These are phyloP conservation scores for Batrachochytrium dendrobatidis DNA, from an alignment of 371 early-diverging fungal genomes.

Conservation along the genomic window DNA sequence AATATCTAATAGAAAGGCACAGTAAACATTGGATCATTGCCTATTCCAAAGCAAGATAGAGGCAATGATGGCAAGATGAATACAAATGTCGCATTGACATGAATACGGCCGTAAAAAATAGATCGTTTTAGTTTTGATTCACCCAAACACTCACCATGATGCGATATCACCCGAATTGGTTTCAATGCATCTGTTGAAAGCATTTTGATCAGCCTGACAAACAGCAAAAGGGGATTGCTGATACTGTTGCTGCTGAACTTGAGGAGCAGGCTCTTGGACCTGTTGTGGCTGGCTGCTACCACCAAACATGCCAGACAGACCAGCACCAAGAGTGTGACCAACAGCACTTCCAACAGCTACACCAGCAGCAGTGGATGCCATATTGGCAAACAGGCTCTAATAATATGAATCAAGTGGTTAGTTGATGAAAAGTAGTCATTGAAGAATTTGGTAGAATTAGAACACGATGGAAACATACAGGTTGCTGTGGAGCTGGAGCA, in stretches of 20 bases:
- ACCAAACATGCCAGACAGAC: slow-evolving; percentile 54
- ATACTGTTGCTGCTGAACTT: slow-evolving; percentile 34
- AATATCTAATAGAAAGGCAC: no score
- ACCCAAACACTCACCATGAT: slow-evolving; percentile 46
- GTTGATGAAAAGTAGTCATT: neutral
- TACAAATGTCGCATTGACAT: no score
- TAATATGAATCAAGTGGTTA: slow-evolving; percentile 5
- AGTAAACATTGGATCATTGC: neutral
- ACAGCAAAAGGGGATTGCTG: slow-evolving; percentile 23
- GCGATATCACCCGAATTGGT: slow-evolving; percentile 64
- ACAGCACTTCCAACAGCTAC: slow-evolving; percentile 52
- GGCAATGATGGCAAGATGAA: no score
- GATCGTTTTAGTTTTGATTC: neutral
- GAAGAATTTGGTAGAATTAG: neutral
- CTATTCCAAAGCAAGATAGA: neutral
- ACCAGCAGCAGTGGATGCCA: slow-evolving; percentile 90
- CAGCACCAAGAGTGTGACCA: slow-evolving; percentile 64
- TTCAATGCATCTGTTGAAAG: slow-evolving; percentile 80
- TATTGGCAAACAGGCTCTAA: slow-evolving; percentile 72
- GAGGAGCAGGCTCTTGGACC: slow-evolving; percentile 12
- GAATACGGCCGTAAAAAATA: no score
- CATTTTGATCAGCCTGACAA: slow-evolving; percentile 80
- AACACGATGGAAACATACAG: slow-evolving; percentile 20
- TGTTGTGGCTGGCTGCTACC: slow-evolving; percentile 10
- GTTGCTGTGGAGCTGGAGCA: slow-evolving; percentile 38